Base-by-base conservation (phyloP, 768 basidiomycete species). In the Mycena vitilis region DNA sequence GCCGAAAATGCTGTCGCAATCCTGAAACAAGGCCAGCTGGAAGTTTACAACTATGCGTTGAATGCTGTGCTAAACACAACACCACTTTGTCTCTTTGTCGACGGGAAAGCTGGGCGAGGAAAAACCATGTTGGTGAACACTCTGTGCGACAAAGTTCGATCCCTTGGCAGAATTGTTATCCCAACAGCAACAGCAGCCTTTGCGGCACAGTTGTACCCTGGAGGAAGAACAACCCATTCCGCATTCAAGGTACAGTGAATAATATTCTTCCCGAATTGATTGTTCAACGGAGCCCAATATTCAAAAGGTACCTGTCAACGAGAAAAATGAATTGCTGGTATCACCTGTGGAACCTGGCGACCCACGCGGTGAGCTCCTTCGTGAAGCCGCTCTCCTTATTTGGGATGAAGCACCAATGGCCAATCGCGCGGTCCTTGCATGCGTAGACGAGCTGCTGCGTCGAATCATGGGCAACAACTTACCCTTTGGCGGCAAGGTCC, bases 221-320 rank as follows among this genome's bases (percentile, higher is more conserved):
- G 77, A 22, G 81, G 83, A 0, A 60, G 75, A 42, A 84, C 82
- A 0, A 78, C 79, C 0, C 81, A 83, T 66, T 81, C 78, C 5
- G 75, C 76, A 11, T 84, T 82, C 71, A 81, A 80, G 73, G 81
- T 82, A 44, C 2, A 10, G 11, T 9, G 12, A 18, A 11, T 49
- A 9, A 10, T 12, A 38, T 13, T n/a, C 11, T 34, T 53, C 11
- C 11, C 30, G 4, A 34, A 25, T n/a, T n/a, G n/a, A n/a, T n/a
- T n/a, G n/a, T n/a, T n/a, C n/a, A n/a, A n/a, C n/a, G n/a, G 4
- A 7, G 16, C 23, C 23, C 36, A 10, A 25, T 16, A 30, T 34
- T 6, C 44, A 16, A 7, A 40, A 45, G 44, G 44, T 45, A 5
- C 44, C 44, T 8, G 44, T 45, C 11, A 45, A 45, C 18, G 44